phyloP scores from a whole-genome alignment of 106 monocot species.

The Apostasia ramifera region DNA sequence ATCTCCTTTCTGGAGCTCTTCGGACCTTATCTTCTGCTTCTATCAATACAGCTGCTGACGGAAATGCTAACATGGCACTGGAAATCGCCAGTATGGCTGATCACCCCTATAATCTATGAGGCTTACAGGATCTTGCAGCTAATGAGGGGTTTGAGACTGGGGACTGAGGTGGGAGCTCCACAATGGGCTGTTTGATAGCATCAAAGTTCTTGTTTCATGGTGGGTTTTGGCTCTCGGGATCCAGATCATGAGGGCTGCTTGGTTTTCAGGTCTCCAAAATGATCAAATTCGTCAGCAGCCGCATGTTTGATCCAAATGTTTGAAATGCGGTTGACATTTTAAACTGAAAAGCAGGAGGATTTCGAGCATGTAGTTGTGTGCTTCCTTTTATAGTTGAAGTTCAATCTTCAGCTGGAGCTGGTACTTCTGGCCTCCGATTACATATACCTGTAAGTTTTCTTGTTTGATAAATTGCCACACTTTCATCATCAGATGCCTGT shows the following conservation, averaged over 20 bases:
- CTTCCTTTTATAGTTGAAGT: no score
- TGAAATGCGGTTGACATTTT: no score
- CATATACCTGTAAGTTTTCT: no score
- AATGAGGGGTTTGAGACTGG: constrained; percentile 76
- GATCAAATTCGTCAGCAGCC: no score
- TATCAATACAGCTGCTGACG: constrained; percentile 61
- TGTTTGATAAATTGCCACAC: no score
- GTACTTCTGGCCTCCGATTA: no score
- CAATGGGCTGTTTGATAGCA: constrained; percentile 47
- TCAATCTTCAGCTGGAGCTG: no score
- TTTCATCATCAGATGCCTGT: no score
- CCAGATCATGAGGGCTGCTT: constrained; percentile 81
- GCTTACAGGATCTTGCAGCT: constrained; percentile 78
- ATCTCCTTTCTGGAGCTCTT: constrained; percentile 62
- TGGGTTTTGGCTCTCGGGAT: constrained; percentile 81
- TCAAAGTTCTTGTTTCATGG: constrained; percentile 81
- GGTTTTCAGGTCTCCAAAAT: constrained; percentile 42
- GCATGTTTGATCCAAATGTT: no score
- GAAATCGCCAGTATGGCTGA: constrained; percentile 91
- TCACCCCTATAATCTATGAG: constrained; percentile 85
- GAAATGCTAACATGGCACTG: constrained; percentile 91
- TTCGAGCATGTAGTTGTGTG: no score
- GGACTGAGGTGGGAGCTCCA: constrained; percentile 60
- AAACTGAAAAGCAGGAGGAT: no score
- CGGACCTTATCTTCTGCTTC: constrained; percentile 81